Conservation (phyloP, 1,284 basidiomycete species). For the Paramarasmius palmivorus region DNA sequence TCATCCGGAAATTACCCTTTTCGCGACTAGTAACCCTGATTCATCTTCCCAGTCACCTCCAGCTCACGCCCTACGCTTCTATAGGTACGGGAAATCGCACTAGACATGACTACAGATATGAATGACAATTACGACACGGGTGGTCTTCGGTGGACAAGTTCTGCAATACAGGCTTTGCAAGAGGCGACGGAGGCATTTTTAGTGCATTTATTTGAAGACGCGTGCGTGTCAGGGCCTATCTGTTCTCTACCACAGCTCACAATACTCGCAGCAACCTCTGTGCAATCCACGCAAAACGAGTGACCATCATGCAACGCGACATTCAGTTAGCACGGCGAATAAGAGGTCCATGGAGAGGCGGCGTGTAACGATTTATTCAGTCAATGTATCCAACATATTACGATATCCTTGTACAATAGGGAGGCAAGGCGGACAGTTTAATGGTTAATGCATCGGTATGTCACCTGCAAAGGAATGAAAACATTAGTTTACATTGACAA, state of each 20-base stretch:
- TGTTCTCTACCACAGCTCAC: neutral
- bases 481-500: neutral
- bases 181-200: slow-evolving; percentile 95
- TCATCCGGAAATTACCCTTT: slow-evolving; percentile 88
- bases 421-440: neutral
- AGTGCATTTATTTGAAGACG: slow-evolving; percentile 94
- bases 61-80: slow-evolving; percentile 9
- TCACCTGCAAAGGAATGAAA: neutral
- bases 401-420: slow-evolving; percentile 4
- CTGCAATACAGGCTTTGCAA: slow-evolving; percentile 87
- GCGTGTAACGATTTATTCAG: slow-evolving; percentile 19
- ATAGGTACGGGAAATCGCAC: slow-evolving; percentile 90
- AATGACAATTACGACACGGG: slow-evolving; percentile 56
- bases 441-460: neutral
- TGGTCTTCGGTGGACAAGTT: slow-evolving; percentile 88
- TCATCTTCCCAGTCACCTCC: neutral
- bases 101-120: slow-evolving; percentile 81
- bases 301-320: slow-evolving; percentile 97
- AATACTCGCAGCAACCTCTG: slow-evolving; percentile 74
- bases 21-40: slow-evolving; percentile 76
- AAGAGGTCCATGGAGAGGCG: slow-evolving; percentile 79
- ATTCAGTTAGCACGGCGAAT: slow-evolving; percentile 95
- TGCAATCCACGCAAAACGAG: slow-evolving; percentile 97
- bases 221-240: slow-evolving; percentile 59
- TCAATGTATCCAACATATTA: neutral